phyloP scores from a whole-genome alignment of 2,329 filamentous ascomycete genomes.

The Aspergillus fijiensis region DNA sequence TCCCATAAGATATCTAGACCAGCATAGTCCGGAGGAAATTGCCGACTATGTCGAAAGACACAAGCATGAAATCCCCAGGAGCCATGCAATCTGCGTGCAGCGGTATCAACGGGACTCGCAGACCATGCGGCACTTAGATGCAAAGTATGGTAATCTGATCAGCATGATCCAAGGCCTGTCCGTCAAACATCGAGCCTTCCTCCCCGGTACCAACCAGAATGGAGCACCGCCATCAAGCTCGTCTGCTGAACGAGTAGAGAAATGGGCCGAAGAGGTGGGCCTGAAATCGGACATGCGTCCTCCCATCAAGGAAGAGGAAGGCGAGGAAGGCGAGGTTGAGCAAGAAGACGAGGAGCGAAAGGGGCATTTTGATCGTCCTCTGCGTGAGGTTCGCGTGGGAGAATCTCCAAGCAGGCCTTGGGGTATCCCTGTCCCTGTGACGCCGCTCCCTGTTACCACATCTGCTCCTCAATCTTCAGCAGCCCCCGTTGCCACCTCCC shows the following conservation, averaged over 20 bases:
- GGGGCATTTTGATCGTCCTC: constrained; percentile 75
- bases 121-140: constrained; percentile 83
- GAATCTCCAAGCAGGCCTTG: constrained; percentile 91
- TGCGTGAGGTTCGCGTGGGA: constrained; percentile 88
- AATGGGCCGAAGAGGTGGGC: constrained; percentile 79
- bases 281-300: constrained; percentile 48
- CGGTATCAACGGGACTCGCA: constrained; percentile 85
- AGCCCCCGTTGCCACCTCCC: constrained; percentile 20
- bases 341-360: constrained; percentile 60
- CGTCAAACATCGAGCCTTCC: constrained; percentile 81
- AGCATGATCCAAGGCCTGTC: constrained; percentile 93
- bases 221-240: constrained; percentile 36
- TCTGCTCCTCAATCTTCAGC: constrained; percentile 28
- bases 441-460: constrained; percentile 34
- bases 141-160: constrained; percentile 87
- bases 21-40: constrained; percentile 90
- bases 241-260: constrained; percentile 73
- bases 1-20: constrained; percentile 87
- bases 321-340: constrained; percentile 40
- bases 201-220: constrained; percentile 55
- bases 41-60: constrained; percentile 92
- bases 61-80: constrained; percentile 91
- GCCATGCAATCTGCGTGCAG: constrained; percentile 87
- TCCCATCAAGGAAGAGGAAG: constrained; percentile 37
- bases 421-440: constrained; percentile 78